Base-by-base conservation (phyloP, 371 early-diverging fungal genomes). In the Mortierella sp. region DNA sequence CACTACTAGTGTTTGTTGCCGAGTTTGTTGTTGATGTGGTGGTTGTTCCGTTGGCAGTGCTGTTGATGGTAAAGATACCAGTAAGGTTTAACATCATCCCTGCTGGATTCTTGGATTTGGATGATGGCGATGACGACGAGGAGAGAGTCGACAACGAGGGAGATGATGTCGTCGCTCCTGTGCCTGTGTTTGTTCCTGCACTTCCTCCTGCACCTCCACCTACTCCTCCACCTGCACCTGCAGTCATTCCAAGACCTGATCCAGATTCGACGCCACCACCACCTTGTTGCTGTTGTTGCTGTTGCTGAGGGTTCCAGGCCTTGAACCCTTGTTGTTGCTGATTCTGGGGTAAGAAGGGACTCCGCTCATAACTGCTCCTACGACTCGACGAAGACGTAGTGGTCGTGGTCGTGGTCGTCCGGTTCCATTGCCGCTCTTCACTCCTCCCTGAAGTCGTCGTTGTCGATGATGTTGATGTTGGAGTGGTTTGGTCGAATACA, bases 71-170 rank as follows among this genome's bases (percentile, higher is more conserved):
- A 55, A 84, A 72, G 55, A 81, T 58, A 21, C 55, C 70, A 2
- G 81, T 35, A 18, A 81, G 38, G 70, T 80, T 80, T 44, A 78
- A 68, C 79, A 81, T 76, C 81, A 75, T 71, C 8, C 75, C 41
- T 38, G 38, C 63, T 16, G 74, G 73, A 49, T 63, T 74, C 27
- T 75, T 79, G 0, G 75, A 1, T 24, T 70, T 55, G 41, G 79
- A 56, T n/a, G 76, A 41, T 18, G 73, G 32, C 51, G 78, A 74
- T 8, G 78, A 60, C 27, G 70, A 49, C 4, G 75, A 48, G 35
- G 74, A 60, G 54, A 60, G 44, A 6, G 71, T 46, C 2, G 82
- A 49, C 38, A 32, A 44, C 10, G 43, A 43, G 2, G 73, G 48
- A 11, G 63, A n/a, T 41, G 72, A 41, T 43, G 78, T 32, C 11